phyloP scores from a whole-genome alignment of 305 asterid species.

The Rubia balearica region DNA sequence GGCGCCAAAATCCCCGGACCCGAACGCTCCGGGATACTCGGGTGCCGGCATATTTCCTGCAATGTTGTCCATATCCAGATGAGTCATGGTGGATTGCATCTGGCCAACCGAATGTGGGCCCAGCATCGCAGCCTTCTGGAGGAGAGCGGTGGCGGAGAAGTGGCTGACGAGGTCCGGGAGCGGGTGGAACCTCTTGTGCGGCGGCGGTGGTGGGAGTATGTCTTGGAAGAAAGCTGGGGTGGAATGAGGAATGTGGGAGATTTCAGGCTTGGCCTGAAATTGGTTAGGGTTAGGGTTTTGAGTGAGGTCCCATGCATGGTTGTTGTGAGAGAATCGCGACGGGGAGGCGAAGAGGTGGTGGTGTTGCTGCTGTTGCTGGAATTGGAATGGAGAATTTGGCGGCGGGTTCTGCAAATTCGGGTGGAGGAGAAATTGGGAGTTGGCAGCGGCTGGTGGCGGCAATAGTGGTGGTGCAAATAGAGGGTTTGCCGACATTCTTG shows the following conservation, averaged over 20 bases:
- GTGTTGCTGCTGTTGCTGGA: slow-evolving; percentile 25
- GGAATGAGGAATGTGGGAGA: slow-evolving; percentile 37
- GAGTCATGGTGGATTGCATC: slow-evolving; percentile 59
- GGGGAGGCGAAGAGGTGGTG: slow-evolving; percentile 12
- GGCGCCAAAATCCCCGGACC: slow-evolving; percentile 17
- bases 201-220: background rate
- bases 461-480: slow-evolving; percentile 14
- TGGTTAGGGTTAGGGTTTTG: slow-evolving; percentile 36
- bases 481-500: slow-evolving; percentile 64
- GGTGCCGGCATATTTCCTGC: slow-evolving; percentile 14
- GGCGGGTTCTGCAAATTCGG: slow-evolving; percentile 18
- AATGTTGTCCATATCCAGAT: slow-evolving; percentile 32
- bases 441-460: slow-evolving; percentile 23
- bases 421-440: slow-evolving; percentile 20
- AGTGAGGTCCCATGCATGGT: slow-evolving; percentile 37
- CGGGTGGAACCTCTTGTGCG: slow-evolving; percentile 18
- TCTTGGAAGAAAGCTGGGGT: slow-evolving; percentile 35
- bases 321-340: slow-evolving; percentile 9
- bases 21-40: slow-evolving; percentile 18
- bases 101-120: slow-evolving; percentile 30
- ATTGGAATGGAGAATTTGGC: slow-evolving; percentile 30
- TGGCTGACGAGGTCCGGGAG: slow-evolving; percentile 24
- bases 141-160: slow-evolving; percentile 71
- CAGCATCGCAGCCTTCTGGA: slow-evolving; percentile 53
- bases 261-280: slow-evolving; percentile 48